phyloP scores from a whole-genome alignment of 768 basidiomycete genomes.

The Pisolithus sp. region DNA sequence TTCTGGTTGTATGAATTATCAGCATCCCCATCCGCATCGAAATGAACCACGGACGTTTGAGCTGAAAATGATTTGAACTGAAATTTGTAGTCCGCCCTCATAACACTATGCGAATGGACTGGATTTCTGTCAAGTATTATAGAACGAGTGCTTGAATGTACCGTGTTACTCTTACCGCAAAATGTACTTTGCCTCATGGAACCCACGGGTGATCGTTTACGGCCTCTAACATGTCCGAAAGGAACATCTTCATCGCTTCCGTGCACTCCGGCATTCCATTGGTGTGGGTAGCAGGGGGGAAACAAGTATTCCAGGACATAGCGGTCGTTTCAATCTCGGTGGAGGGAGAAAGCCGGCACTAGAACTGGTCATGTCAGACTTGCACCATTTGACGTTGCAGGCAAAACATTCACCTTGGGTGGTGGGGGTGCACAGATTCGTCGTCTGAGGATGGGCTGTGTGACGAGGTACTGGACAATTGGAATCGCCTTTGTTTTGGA shows the following conservation, averaged over 20 bases:
- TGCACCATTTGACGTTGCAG: not conserved
- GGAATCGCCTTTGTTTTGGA: conserved; percentile 16
- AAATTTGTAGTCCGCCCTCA: too few relatives aligned
- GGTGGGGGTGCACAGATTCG: conserved; percentile 18
- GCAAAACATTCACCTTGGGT: conserved; percentile 7
- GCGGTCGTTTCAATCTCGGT: conserved; percentile 16
- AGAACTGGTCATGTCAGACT: conserved; percentile 15
- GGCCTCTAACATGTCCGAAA: conserved; percentile 80
- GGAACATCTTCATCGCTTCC: conserved; percentile 73
- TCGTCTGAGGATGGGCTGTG: conserved; percentile 27
- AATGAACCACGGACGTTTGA: too few relatives aligned
- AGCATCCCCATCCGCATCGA: too few relatives aligned
- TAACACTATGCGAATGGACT: too few relatives aligned
- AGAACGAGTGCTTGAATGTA: too few relatives aligned
- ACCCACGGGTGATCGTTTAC: conserved; percentile 81
- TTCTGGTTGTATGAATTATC: too few relatives aligned
- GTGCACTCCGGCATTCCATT: conserved; percentile 59
- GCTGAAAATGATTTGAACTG: too few relatives aligned
- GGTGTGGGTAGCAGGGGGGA: conserved; percentile 28
- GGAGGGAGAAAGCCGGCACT: conserved; percentile 10
- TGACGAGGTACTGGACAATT: conserved; percentile 13
- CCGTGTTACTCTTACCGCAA: too few relatives aligned
- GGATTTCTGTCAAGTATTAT: too few relatives aligned
- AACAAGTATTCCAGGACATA: conserved; percentile 10
- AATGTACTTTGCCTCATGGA: too few relatives aligned